These are phyloP conservation scores for Entoloma clypeatum DNA, from an alignment of 1,284 basidiomycete species.

Conservation along the genomic window DNA sequence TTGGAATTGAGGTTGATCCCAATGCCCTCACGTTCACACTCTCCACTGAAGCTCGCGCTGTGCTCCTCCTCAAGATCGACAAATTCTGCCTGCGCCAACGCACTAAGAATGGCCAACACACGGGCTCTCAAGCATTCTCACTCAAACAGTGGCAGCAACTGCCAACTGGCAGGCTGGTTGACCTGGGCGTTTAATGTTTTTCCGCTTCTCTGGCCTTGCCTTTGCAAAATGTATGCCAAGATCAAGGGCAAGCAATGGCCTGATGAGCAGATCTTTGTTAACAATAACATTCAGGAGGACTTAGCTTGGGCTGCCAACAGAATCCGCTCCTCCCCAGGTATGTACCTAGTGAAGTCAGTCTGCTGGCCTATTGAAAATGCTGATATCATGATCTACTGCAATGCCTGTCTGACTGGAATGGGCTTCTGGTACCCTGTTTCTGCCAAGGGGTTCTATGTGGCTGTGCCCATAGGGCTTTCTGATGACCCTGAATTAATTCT, in stretches of 20 bases:
- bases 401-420: slow-evolving; percentile 18
- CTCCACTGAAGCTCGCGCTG: background rate
- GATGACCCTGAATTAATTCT: too few species aligned
- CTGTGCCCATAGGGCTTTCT: too few species aligned
- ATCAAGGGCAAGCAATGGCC: slow-evolving; percentile 23
- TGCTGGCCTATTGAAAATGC: slow-evolving; percentile 13
- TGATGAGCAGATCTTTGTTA: slow-evolving; percentile 26
- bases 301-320: slow-evolving; percentile 19
- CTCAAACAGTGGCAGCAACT: too few species aligned
- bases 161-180: slow-evolving; percentile 26
- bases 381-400: slow-evolving; percentile 18
- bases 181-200: slow-evolving; percentile 37
- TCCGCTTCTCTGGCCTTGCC: slow-evolving; percentile 28
- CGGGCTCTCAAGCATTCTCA: too few species aligned
- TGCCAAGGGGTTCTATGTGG: too few species aligned
- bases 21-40: slow-evolving; percentile 7
- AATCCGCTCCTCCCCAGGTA: slow-evolving; percentile 26
- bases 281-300: slow-evolving; percentile 16
- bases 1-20: slow-evolving; percentile 15
- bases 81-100: background rate
- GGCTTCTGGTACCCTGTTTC: slow-evolving; percentile 14
- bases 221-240: slow-evolving; percentile 34
- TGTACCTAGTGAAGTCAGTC: slow-evolving; percentile 11
- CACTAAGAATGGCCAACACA: background rate
- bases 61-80: background rate